phyloP scores from a whole-genome alignment of 139 green algal genomes.

The Eudorina sp. region DNA sequence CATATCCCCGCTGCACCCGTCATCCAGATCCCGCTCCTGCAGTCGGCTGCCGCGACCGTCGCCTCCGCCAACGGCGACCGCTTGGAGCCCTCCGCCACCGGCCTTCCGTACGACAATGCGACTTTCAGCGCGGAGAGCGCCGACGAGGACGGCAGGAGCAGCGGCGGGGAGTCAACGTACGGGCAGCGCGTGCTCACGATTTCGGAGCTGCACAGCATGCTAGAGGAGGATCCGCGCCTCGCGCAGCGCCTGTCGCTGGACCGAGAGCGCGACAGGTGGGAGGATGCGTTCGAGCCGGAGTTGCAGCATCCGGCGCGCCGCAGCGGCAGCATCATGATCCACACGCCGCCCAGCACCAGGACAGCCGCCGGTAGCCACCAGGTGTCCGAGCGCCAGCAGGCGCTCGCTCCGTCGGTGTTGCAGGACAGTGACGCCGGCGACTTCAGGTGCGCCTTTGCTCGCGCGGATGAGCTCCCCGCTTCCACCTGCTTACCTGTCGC shows the following conservation, averaged over 20 bases:
- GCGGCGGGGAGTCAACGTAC: slow-evolving; percentile 16
- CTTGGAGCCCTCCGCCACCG: slow-evolving; percentile 8
- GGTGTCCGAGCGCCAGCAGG: too few species aligned
- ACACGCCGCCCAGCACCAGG: not conserved
- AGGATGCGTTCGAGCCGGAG: not conserved
- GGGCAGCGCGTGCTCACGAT: slow-evolving; percentile 34
- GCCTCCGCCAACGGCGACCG: not conserved
- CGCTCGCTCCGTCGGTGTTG: too few species aligned
- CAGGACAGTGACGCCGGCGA: too few species aligned
- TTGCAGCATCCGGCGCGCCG: not conserved
- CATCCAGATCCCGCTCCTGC: slow-evolving; percentile 42
- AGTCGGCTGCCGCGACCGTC: not conserved
- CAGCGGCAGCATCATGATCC: not conserved
- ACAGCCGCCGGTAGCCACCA: too few species aligned
- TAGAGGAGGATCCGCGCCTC: slow-evolving; percentile 11
- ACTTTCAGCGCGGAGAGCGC: slow-evolving; percentile 32
- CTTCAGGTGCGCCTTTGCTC: too few species aligned
- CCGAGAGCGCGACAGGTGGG: not conserved
- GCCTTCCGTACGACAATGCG: slow-evolving; percentile 39
- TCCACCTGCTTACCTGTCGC: too few species aligned
- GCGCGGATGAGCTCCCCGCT: too few species aligned
- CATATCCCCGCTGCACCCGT: slow-evolving; percentile 27
- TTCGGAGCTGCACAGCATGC: slow-evolving; percentile 29
- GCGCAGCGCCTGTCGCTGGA: slow-evolving; percentile 26
- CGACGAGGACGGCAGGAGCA: slow-evolving; percentile 23